Evolutionary conservation across 2,329 filamentous ascomycete species (phyloP), one percentile per base, ranked within the genome.

Genomic region (Fusarium goolgardi): DNA sequence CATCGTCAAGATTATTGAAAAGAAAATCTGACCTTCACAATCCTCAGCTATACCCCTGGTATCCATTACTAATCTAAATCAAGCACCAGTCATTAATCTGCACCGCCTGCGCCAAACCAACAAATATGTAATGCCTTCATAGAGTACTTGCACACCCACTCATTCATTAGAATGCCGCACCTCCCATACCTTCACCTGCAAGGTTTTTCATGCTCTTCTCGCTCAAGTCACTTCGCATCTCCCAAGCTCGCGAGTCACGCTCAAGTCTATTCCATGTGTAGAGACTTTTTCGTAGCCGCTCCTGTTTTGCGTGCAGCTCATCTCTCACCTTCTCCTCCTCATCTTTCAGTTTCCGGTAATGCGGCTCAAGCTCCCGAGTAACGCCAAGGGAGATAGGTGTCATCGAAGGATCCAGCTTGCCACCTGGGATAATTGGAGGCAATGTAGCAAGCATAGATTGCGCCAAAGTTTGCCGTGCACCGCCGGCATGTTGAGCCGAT

Each of bases 261-360:
- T 86, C 83, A 44, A 86, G 78, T 70, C 81, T 81, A 55, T 88
- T 83, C 84, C 86, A 89, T 29, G 79, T 70, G 44, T 82, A 80
- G 37, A 89, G 76, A 56, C 80, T 85, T 75, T 82, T 84, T 31
- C 85, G 80, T 39, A 88, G 75, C 64, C 82, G 82, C 41, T 88
- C 86, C 70, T 88, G 83, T 72, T 85, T 86, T 25, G 70, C 71
- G 21, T 82, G 80, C 31, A 86, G 76, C 54, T 88, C 86, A 41
- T 84, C 81, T 3, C 86, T 81, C 35, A 87, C 71, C 64, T 83
- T 83, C 73, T 88, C 86, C 71, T 88, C 86, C 45, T 89, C 86
- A 39, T 88, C 86, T 59, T 81, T 81, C 13, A 88, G 79, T 60
- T 84, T 85, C 34, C 81, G 79, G 67, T 82, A 83, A 73, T 87